Conservation (phyloP, 1,139 yeast genomes). For the Suhomyces maxii region DNA sequence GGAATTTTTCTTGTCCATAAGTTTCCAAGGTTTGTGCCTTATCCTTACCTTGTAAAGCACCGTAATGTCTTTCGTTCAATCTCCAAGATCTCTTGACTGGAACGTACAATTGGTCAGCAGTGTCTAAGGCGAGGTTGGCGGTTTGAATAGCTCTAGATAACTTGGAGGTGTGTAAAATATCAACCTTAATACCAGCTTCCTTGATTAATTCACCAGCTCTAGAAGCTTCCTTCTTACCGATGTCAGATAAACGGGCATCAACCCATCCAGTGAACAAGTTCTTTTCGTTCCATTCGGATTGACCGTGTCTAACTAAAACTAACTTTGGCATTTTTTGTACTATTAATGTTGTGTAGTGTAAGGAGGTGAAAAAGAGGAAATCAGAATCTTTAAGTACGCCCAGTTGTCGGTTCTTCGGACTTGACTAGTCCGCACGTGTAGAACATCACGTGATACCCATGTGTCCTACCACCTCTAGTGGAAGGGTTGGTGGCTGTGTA, state of each 20-base stretch:
- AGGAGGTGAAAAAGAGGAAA: conserved; percentile 2
- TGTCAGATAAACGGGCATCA: conserved; percentile 81
- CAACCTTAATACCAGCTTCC: conserved; percentile 85
- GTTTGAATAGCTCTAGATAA: conserved; percentile 97
- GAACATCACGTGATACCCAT: conserved; percentile 4
- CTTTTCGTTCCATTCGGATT: conserved; percentile 98
- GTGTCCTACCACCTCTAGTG: background rate
- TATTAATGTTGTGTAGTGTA: background rate
- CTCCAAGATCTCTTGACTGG: conserved; percentile 97
- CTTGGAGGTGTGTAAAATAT: conserved; percentile 86
- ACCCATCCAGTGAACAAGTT: conserved; percentile 99
- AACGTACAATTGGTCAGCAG: conserved; percentile 86
- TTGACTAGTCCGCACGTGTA: conserved; percentile 21
- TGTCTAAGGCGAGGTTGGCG: conserved; percentile 89
- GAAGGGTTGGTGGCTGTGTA: background rate
- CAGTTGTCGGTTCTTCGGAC: conserved; percentile 27
- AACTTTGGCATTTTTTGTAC: conserved; percentile 55
- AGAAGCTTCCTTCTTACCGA: conserved; percentile 87
- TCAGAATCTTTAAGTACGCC: conserved; percentile 1
- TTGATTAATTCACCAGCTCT: conserved; percentile 92
- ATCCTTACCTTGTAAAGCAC: conserved; percentile 98
- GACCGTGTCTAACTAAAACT: conserved; percentile 94
- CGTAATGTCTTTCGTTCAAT: conserved; percentile 98
- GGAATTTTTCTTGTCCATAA: conserved; percentile 92
- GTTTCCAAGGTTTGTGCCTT: conserved; percentile 88